Percentiles rank a stretch among this genome's conserved stretches.
Evolutionary conservation across 1,284 basidiomycete genomes (phyloP).

Genomic region (Abortiporus biennis): DNA sequence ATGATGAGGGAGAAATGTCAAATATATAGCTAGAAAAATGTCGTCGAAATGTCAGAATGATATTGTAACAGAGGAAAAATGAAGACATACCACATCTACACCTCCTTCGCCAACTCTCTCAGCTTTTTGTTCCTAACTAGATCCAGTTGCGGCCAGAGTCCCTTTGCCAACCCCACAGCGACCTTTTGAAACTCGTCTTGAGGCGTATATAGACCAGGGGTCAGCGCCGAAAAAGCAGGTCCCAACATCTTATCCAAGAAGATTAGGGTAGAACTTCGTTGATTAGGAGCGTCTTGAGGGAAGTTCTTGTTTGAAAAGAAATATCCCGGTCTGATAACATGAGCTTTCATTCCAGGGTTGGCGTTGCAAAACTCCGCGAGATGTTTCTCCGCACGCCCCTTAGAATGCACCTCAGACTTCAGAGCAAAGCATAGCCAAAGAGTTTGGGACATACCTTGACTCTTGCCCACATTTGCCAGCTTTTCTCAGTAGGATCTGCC

Average conservation of each 20-base stretch:
- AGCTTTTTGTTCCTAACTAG: slow-evolving; percentile 20
- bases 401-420: no score
- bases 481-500: slow-evolving; percentile 26
- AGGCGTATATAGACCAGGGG: slow-evolving; percentile 16
- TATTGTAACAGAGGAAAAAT: no score
- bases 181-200: slow-evolving; percentile 21
- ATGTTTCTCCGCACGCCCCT: slow-evolving; percentile 27
- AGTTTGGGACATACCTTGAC: slow-evolving; percentile 34
- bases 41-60: no score
- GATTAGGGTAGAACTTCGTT: slow-evolving; percentile 16
- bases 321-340: slow-evolving; percentile 25
- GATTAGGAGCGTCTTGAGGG: slow-evolving; percentile 23
- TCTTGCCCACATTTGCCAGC: slow-evolving; percentile 24
- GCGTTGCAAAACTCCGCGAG: slow-evolving; percentile 17
- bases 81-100: no score
- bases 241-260: slow-evolving; percentile 12
- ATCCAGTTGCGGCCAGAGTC: slow-evolving; percentile 20
- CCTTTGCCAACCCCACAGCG: slow-evolving; percentile 25
- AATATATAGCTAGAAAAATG: no score
- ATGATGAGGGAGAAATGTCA: no score
- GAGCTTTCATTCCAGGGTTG: slow-evolving; percentile 16
- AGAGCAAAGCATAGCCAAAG: no score
- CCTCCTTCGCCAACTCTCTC: slow-evolving; percentile 9
- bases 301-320: slow-evolving; percentile 25
- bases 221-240: slow-evolving; percentile 11